These are phyloP conservation scores for Capsicum rhomboideum DNA, from an alignment of 257 asterid species.

Conservation along the genomic window DNA sequence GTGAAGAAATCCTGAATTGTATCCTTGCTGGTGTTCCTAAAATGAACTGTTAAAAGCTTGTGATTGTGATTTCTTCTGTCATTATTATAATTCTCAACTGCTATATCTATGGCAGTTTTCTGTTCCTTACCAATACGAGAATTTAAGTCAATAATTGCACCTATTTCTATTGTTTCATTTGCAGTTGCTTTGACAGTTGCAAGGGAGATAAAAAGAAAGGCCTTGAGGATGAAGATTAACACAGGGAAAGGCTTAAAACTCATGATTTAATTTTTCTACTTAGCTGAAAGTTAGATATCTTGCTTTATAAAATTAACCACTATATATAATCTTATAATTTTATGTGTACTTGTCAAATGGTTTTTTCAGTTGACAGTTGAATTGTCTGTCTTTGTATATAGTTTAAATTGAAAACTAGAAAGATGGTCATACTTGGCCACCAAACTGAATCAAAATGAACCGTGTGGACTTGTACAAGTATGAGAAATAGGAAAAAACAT, in stretches of 20 bases:
- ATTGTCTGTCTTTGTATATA: not conserved
- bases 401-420: not conserved
- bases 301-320: not conserved
- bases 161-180: slow-evolving; percentile 11
- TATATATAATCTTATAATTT: not conserved
- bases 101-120: slow-evolving; percentile 22
- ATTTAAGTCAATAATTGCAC: slow-evolving; percentile 27
- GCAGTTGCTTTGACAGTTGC: not conserved
- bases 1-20: slow-evolving; percentile 26
- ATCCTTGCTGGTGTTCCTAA: slow-evolving; percentile 12
- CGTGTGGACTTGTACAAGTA: not conserved
- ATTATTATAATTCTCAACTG: slow-evolving; percentile 16
- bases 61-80: slow-evolving; percentile 4
- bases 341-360: not conserved
- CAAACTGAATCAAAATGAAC: not conserved
- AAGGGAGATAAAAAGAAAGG: not conserved
- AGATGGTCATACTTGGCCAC: not conserved
- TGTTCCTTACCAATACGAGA: slow-evolving; percentile 38
- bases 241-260: not conserved
- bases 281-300: not conserved
- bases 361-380: not conserved
- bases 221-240: not conserved
- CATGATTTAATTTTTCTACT: not conserved
- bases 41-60: slow-evolving; percentile 10
- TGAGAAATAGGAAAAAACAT: not conserved